Evolutionary conservation across 345 rosid species (phyloP), one percentile per base, ranked within the genome.

Genomic region (Chamaenerion angustifolium): DNA sequence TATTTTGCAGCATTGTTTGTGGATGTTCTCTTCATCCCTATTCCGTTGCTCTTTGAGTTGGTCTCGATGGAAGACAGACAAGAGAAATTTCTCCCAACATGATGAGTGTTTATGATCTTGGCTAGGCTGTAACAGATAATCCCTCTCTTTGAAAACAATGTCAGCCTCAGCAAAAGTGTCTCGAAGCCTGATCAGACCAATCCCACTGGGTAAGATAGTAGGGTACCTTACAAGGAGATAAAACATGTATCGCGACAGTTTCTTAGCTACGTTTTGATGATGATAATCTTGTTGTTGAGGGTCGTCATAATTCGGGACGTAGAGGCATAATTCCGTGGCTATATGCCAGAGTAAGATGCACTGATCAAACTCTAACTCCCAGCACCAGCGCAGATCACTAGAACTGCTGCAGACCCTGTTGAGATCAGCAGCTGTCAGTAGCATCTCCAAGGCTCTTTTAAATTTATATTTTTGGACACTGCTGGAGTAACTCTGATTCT

Each of bases 401-500:
- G 23, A 54, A n/a, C 21, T 6, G 10, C n/a, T n/a, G n/a, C n/a
- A n/a, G n/a, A n/a, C 69, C 64, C 4, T 61, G 64, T 16, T 83
- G 74, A 40, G 67, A 57, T 78, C 79, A 71, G 2, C 81, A 78
- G 4, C 94, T 90, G 58, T 72, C 72, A 3, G 85, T 78, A 48
- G n/a, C 2, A 4, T 3, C 31, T 48, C 16, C n/a, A n/a, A n/a
- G n/a, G n/a, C n/a, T n/a, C n/a, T n/a, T n/a, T n/a, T n/a, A n/a
- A n/a, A n/a, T n/a, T n/a, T n/a, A n/a, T n/a, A n/a, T n/a, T n/a
- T n/a, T n/a, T n/a, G n/a, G n/a, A n/a, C n/a, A n/a, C n/a, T n/a
- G n/a, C n/a, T n/a, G n/a, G n/a, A n/a, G n/a, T n/a, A n/a, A n/a
- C n/a, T n/a, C n/a, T n/a, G n/a, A n/a, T n/a, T n/a, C n/a, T n/a